phyloP scores from a whole-genome alignment of 768 basidiomycete genomes.

The Obba rivulosa region DNA sequence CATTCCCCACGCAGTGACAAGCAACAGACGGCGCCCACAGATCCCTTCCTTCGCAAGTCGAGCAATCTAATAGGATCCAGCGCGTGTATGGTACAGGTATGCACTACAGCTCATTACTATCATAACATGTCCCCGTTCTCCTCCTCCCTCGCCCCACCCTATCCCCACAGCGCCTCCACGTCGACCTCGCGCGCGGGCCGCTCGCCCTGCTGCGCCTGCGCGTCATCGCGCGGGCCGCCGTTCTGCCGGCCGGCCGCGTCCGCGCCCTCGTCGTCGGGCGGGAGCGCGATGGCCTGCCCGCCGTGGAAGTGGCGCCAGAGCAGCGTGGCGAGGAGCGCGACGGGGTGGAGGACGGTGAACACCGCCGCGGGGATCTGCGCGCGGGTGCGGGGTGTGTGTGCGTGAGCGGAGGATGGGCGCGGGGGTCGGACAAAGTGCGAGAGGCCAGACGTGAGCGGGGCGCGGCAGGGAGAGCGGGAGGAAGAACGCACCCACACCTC shows the following conservation, averaged over 20 bases:
- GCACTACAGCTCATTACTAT: no score
- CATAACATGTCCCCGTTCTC: no score
- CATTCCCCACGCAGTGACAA: no score
- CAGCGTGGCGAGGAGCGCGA: slow-evolving; percentile 47
- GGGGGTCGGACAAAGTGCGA: not conserved
- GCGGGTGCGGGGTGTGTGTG: not conserved
- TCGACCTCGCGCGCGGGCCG: slow-evolving; percentile 14
- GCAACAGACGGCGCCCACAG: no score
- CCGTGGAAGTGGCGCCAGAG: slow-evolving; percentile 22
- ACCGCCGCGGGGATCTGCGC: slow-evolving; percentile 51
- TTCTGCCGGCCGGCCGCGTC: not conserved
- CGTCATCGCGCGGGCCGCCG: not conserved
- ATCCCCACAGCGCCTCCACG: slow-evolving; percentile 16
- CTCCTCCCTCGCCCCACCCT: no score
- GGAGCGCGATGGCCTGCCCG: slow-evolving; percentile 38
- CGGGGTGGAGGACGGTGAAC: slow-evolving; percentile 65
- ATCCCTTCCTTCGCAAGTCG: no score
- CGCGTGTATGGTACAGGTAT: no score
- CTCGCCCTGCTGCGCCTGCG: slow-evolving; percentile 1
- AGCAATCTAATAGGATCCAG: no score
- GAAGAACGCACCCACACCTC: slow-evolving; percentile 52
- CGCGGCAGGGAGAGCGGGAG: not conserved
- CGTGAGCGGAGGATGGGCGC: no score
- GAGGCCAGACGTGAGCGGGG: not conserved
- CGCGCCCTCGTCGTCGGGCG: slow-evolving; percentile 29